Evolutionary conservation across 768 basidiomycete species (phyloP).

Genomic region (Collybia nuda): DNA sequence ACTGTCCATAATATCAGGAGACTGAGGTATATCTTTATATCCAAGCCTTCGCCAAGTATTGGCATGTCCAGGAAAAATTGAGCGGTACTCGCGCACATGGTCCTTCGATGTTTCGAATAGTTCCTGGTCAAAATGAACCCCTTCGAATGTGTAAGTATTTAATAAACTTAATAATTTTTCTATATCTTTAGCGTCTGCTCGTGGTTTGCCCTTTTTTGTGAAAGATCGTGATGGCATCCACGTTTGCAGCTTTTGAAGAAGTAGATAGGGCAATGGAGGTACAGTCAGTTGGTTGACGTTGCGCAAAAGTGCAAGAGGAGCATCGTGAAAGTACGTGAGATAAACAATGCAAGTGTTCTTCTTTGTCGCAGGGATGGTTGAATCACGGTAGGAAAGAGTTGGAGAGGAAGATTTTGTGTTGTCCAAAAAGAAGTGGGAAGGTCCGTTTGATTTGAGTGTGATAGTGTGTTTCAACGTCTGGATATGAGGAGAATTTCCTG

Average conservation of each 20-base stretch:
- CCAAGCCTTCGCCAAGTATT: slow-evolving; percentile 10
- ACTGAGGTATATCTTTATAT: neutral
- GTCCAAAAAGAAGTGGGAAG: neutral
- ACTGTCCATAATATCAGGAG: too few relatives aligned
- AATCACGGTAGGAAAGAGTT: slow-evolving; percentile 4
- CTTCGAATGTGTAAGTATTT: neutral
- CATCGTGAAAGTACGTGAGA: slow-evolving; percentile 1
- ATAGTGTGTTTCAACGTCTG: slow-evolving; percentile 4
- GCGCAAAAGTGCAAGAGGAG: slow-evolving; percentile 1
- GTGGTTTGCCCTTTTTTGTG: neutral
- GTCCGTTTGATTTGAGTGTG: slow-evolving; percentile 1
- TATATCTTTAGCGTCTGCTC: neutral
- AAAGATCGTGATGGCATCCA: neutral
- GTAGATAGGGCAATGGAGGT: slow-evolving; percentile 4
- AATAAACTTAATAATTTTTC: neutral
- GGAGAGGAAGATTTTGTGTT: too few relatives aligned
- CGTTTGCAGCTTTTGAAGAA: slow-evolving; percentile 7
- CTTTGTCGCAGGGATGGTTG: neutral
- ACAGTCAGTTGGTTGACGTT: slow-evolving; percentile 5
- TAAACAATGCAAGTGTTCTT: slow-evolving; percentile 1
- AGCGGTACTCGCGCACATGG: neutral
- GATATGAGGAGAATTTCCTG: neutral
- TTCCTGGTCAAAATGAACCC: neutral
- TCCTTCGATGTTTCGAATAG: slow-evolving; percentile 1
- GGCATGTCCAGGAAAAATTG: neutral